Conservation (phyloP, 768 basidiomycete species). For the Lentinula sp. region DNA sequence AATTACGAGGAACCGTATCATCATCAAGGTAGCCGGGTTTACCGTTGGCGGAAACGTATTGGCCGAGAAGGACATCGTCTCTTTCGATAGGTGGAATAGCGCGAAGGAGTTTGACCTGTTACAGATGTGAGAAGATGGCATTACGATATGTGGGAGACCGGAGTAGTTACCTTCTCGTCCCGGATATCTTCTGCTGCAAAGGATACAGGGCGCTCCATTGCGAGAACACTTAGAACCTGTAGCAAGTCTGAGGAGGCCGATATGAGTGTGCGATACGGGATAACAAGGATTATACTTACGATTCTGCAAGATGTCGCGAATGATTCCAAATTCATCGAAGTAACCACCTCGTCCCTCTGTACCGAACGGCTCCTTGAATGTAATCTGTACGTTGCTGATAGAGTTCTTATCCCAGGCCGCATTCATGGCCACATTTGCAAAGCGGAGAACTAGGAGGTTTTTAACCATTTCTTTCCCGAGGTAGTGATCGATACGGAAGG, state of each 20-base stretch:
- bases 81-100: slow-evolving; percentile 77
- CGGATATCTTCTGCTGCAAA: slow-evolving; percentile 97
- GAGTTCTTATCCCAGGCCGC: slow-evolving; percentile 94
- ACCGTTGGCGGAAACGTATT: slow-evolving; percentile 82
- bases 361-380: slow-evolving; percentile 98
- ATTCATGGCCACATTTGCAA: slow-evolving; percentile 88
- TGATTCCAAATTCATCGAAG: slow-evolving; percentile 99
- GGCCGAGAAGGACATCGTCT: slow-evolving; percentile 84
- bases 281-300: slow-evolving; percentile 50
- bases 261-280: not conserved
- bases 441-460: slow-evolving; percentile 92
- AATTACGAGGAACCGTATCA: slow-evolving; percentile 87
- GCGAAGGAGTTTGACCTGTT: slow-evolving; percentile 92
- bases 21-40: slow-evolving; percentile 99
- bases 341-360: slow-evolving; percentile 99
- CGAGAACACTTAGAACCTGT: slow-evolving; percentile 90
- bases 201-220: slow-evolving; percentile 98
- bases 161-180: slow-evolving; percentile 83
- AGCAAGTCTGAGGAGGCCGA: slow-evolving; percentile 60
- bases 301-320: slow-evolving; percentile 96
- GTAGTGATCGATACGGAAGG: slow-evolving; percentile 98
- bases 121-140: slow-evolving; percentile 12
- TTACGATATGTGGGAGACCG: not conserved
- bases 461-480: slow-evolving; percentile 99
- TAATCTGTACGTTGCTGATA: slow-evolving; percentile 96